Evolutionary conservation across 208 protist species (phyloP).

Genomic region (Leishmania aethiopica): DNA sequence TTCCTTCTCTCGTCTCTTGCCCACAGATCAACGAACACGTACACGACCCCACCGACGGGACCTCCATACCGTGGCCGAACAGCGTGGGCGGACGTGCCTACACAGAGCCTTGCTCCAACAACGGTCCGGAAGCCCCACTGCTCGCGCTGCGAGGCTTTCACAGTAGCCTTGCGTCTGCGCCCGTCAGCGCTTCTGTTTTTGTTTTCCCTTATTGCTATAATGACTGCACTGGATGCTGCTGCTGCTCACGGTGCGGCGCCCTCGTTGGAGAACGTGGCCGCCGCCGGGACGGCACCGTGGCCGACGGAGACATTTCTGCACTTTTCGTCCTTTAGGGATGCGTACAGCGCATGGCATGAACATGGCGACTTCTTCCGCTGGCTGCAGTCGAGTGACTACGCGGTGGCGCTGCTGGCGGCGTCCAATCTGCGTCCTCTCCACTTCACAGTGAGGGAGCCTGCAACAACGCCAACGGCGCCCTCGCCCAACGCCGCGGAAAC

Average conservation of each 20-base stretch:
- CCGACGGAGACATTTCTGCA: constrained; percentile 6
- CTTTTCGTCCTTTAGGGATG: constrained; percentile 19
- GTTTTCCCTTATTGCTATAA: background rate
- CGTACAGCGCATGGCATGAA: constrained; percentile 28
- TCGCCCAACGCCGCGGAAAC: background rate
- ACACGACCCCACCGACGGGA: background rate
- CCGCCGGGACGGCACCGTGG: background rate
- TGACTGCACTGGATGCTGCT: background rate
- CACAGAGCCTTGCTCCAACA: background rate
- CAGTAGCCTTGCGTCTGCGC: too few species aligned
- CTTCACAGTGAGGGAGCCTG: background rate
- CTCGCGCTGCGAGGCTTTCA: background rate
- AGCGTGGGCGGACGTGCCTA: background rate
- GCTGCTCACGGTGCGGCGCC: background rate
- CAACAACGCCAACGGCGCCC: too few species aligned
- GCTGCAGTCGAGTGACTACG: constrained; percentile 35
- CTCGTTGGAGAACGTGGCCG: too few species aligned
- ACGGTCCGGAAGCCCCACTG: too few species aligned
- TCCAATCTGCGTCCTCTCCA: constrained; percentile 42
- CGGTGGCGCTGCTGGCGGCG: constrained; percentile 38
- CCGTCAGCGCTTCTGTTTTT: background rate
- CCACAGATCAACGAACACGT: background rate
- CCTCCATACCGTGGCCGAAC: background rate
- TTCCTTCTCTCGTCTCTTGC: background rate
- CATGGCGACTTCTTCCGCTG: constrained; percentile 22